A percentile compares a stretch with the other conserved stretches of the same genome.
phyloP scores from a whole-genome alignment of 306 rosid genomes.

The Fragaria nilgerrensis region DNA sequence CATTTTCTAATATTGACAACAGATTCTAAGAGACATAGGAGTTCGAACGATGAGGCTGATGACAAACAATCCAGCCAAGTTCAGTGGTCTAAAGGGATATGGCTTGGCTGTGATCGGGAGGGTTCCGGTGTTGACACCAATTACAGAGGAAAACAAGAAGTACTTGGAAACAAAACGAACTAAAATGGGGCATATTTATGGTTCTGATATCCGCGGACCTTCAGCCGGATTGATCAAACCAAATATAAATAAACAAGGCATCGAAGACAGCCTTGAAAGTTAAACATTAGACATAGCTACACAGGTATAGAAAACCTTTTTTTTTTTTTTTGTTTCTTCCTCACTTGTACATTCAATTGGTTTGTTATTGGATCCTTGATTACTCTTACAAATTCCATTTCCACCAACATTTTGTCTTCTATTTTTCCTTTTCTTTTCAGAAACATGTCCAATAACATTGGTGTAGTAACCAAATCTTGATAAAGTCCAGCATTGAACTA shows the following conservation, averaged over 20 bases:
- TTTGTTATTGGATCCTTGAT: not conserved
- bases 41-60: slow-evolving; percentile 73
- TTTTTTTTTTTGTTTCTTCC: no score
- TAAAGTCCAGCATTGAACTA: no score
- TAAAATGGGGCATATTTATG: slow-evolving; percentile 88
- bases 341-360: not conserved
- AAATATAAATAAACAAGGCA: slow-evolving; percentile 28
- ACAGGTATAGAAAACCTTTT: not conserved
- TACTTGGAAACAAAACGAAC: slow-evolving; percentile 81
- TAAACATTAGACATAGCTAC: slow-evolving; percentile 3
- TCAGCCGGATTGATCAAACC: slow-evolving; percentile 36
- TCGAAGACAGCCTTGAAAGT: not conserved
- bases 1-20: not conserved
- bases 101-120: slow-evolving; percentile 79
- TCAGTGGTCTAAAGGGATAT: slow-evolving; percentile 71
- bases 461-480: no score
- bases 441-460: no score
- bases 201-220: slow-evolving; percentile 62
- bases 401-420: no score
- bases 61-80: slow-evolving; percentile 91
- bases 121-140: slow-evolving; percentile 76
- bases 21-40: slow-evolving; percentile 79
- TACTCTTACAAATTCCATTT: not conserved
- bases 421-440: no score
- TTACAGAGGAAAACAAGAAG: slow-evolving; percentile 65